These are phyloP conservation scores for Castanea mollissima DNA, from an alignment of 306 rosid species.

Conservation along the genomic window DNA sequence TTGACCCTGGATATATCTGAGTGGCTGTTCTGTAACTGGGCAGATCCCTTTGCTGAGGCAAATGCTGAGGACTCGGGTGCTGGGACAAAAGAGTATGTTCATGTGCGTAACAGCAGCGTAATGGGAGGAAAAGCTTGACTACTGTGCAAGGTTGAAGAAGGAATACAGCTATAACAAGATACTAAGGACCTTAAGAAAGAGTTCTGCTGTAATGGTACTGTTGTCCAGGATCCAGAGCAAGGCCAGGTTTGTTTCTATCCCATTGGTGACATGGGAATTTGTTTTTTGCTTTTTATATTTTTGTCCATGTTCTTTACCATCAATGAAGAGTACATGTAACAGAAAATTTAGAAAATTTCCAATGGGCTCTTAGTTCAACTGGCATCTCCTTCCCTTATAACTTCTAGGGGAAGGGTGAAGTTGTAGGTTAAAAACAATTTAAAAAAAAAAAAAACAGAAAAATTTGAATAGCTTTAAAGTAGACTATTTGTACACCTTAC, in stretches of 20 bases:
- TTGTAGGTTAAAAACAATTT: too few relatives aligned
- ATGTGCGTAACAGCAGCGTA: constrained; percentile 54
- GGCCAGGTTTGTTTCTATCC: constrained; percentile 45
- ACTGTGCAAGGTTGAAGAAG: constrained; percentile 55
- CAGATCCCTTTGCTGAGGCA: constrained; percentile 65
- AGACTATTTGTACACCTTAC: neutral
- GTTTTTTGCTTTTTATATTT: neutral
- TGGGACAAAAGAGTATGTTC: constrained; percentile 54
- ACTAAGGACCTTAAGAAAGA: constrained; percentile 57
- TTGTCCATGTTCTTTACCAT: neutral
- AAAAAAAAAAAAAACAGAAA: too few relatives aligned
- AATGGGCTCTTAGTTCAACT: too few relatives aligned
- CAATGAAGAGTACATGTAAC: neutral
- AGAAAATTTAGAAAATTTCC: too few relatives aligned
- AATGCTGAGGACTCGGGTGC: constrained; percentile 62
- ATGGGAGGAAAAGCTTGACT: constrained; percentile 60
- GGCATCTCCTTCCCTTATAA: too few relatives aligned
- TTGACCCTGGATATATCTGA: neutral
- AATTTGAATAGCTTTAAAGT: neutral
- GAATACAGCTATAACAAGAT: constrained; percentile 54
- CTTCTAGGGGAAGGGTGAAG: too few relatives aligned
- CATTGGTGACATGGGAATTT: neutral
- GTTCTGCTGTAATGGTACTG: constrained; percentile 61
- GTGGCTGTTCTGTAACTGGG: constrained; percentile 11
- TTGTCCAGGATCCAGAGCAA: constrained; percentile 58